Percentiles rank a stretch among this genome's conserved stretches.
Evolutionary conservation across 768 basidiomycete species (phyloP).

Genomic region (Pisolithus microcarpus): DNA sequence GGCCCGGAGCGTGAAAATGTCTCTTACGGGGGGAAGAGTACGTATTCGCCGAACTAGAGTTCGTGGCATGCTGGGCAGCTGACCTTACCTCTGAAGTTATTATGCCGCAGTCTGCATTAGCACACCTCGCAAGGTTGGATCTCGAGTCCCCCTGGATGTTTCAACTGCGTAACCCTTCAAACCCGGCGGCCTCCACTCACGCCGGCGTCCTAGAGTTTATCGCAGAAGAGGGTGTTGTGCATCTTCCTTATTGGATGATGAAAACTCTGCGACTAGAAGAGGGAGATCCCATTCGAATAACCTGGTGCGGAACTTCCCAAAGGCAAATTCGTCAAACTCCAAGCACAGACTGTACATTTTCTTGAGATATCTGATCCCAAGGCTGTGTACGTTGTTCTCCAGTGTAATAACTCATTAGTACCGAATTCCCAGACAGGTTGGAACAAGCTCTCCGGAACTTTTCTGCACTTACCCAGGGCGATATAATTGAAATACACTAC

Average conservation of each 20-base stretch:
- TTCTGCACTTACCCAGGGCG: conserved; percentile 84
- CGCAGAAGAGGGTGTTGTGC: conserved; percentile 90
- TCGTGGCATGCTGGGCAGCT: conserved; percentile 6
- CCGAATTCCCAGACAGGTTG: conserved; percentile 44
- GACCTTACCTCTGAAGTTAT: conserved; percentile 53
- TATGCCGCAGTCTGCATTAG: conserved; percentile 94
- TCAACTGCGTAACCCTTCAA: conserved; percentile 84
- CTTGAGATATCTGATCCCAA: conserved; percentile 96
- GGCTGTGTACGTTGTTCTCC: conserved; percentile 69
- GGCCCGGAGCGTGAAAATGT: conserved; percentile 83
- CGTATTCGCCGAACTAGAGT: conserved; percentile 32
- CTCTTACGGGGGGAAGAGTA: conserved; percentile 96
- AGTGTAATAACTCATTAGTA: neutral
- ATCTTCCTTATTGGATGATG: conserved; percentile 99
- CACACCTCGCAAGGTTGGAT: conserved; percentile 79
- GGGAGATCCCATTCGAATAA: conserved; percentile 92
- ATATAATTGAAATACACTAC: conserved; percentile 97
- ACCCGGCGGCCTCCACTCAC: conserved; percentile 80
- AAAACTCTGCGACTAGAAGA: conserved; percentile 88
- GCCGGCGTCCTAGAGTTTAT: conserved; percentile 99
- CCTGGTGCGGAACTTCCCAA: conserved; percentile 82
- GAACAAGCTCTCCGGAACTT: conserved; percentile 95
- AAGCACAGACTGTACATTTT: conserved; percentile 93
- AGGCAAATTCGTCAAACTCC: conserved; percentile 93
- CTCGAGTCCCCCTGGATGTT: conserved; percentile 95